A percentile compares a stretch with the other conserved stretches of the same genome.
phyloP scores from a whole-genome alignment of 495 filamentous ascomycete genomes.

The Aspergillus avenaceus region DNA sequence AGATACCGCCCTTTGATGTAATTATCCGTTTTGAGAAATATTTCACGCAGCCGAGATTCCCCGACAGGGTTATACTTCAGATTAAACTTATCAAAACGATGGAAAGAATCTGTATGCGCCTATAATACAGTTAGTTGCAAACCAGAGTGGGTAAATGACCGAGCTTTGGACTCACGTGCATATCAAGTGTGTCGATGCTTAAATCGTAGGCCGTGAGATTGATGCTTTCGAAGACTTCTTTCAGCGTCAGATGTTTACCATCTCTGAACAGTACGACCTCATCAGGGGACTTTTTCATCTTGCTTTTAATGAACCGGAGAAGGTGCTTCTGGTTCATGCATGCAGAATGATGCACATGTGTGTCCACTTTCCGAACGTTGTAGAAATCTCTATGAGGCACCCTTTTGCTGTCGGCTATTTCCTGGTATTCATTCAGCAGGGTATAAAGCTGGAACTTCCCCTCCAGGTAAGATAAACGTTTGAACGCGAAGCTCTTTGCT shows the following conservation, averaged over 20 bases:
- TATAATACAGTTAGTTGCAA: conserved; percentile 26
- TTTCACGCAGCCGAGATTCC: conserved; percentile 88
- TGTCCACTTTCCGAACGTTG: conserved; percentile 97
- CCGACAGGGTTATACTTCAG: conserved; percentile 98
- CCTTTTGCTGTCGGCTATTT: conserved; percentile 94
- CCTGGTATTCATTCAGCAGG: conserved; percentile 92
- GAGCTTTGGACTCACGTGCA: conserved; percentile 65
- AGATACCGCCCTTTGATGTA: conserved; percentile 93
- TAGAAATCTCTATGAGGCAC: conserved; percentile 98
- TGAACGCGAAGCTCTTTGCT: conserved; percentile 94
- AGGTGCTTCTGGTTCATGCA: conserved; percentile 99
- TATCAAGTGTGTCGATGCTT: conserved; percentile 97
- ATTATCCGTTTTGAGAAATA: conserved; percentile 98
- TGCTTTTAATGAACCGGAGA: conserved; percentile 96
- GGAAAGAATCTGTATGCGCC: conserved; percentile 97
- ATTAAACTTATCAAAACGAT: conserved; percentile 99
- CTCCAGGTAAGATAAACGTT: conserved; percentile 89
- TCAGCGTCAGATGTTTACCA: conserved; percentile 84
- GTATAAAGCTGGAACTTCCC: conserved; percentile 93
- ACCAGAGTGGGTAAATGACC: background rate
- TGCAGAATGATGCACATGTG: conserved; percentile 97
- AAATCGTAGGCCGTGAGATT: conserved; percentile 95
- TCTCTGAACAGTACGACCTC: conserved; percentile 92
- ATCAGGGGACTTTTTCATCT: conserved; percentile 95
- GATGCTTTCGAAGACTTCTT: conserved; percentile 95